phyloP scores from a whole-genome alignment of 2,329 filamentous ascomycete genomes.

The Cladosporium austrohemisphaericum region DNA sequence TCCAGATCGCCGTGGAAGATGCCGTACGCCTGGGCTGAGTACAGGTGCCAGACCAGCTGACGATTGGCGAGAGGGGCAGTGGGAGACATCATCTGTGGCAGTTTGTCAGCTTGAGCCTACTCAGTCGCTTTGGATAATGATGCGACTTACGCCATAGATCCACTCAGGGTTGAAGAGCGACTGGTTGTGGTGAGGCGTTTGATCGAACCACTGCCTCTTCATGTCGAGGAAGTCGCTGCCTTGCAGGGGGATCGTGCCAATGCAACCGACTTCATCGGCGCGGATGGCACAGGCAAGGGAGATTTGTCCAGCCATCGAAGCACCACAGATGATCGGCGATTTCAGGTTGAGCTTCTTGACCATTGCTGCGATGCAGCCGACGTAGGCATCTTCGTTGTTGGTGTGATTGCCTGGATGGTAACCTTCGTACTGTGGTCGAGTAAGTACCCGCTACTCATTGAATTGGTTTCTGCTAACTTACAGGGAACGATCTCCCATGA shows the following conservation, averaged over 20 bases:
- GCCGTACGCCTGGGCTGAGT: conserved; percentile 49
- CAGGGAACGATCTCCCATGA: conserved; percentile 48
- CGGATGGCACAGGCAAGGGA: conserved; percentile 47
- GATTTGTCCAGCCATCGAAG: conserved; percentile 50
- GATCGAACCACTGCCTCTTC: conserved; percentile 43
- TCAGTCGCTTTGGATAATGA: not conserved
- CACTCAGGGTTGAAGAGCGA: conserved; percentile 44
- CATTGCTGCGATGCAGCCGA: conserved; percentile 44
- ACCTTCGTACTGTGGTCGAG: conserved; percentile 3
- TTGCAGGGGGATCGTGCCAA: conserved; percentile 47
- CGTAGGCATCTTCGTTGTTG: conserved; percentile 46
- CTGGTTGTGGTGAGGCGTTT: conserved; percentile 47
- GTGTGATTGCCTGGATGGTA: conserved; percentile 42
- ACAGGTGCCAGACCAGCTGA: conserved; percentile 49
- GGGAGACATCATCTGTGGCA: conserved; percentile 41
- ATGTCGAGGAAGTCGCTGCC: conserved; percentile 42
- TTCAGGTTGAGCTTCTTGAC: conserved; percentile 43
- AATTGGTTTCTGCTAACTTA: not conserved
- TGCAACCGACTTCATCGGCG: conserved; percentile 45
- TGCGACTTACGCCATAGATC: conserved; percentile 39
- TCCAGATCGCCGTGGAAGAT: conserved; percentile 52
- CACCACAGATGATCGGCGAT: conserved; percentile 48
- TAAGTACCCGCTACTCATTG: too few relatives aligned
- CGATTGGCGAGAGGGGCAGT: conserved; percentile 44
- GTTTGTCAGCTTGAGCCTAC: not conserved